These are phyloP conservation scores for Urtica urens DNA, from an alignment of 306 rosid genomes.

Conservation along the genomic window DNA sequence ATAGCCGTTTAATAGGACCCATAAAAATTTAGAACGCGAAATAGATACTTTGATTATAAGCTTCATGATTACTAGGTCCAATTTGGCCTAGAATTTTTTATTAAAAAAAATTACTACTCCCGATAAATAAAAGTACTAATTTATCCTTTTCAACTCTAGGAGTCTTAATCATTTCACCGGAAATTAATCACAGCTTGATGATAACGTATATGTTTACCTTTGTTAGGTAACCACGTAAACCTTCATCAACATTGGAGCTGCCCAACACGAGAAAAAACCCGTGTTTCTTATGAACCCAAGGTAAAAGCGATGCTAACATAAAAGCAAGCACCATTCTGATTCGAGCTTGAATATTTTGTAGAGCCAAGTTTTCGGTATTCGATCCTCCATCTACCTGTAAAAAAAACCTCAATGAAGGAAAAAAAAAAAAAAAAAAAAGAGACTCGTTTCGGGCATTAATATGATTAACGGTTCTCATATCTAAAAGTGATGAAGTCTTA, in stretches of 20 bases:
- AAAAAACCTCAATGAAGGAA: constrained; percentile 18
- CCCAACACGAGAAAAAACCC: constrained; percentile 95
- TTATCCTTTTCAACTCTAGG: too few relatives aligned
- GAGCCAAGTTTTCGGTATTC: constrained; percentile 65
- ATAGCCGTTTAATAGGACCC: too few relatives aligned
- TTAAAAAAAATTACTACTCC: too few relatives aligned
- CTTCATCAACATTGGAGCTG: constrained; percentile 94
- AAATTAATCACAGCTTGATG: too few relatives aligned
- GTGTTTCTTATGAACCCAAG: constrained; percentile 87
- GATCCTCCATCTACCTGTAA: constrained; percentile 86
- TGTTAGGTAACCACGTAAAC: constrained; percentile 75
- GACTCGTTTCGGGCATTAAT: too few relatives aligned
- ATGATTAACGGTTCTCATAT: not conserved
- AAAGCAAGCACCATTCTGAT: constrained; percentile 94
- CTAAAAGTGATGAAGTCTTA: not conserved
- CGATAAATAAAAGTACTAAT: too few relatives aligned
- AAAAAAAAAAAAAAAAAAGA: too few relatives aligned
- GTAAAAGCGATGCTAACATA: constrained; percentile 90
- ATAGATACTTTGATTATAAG: too few relatives aligned
- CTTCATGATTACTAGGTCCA: too few relatives aligned
- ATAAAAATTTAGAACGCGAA: too few relatives aligned
- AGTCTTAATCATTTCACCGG: too few relatives aligned
- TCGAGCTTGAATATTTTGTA: constrained; percentile 94
- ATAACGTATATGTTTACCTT: constrained; percentile 38
- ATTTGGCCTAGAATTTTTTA: too few relatives aligned